Evolutionary conservation across 371 early-diverging fungal genomes (phyloP).

Genomic region (Chytridiales sp.): DNA sequence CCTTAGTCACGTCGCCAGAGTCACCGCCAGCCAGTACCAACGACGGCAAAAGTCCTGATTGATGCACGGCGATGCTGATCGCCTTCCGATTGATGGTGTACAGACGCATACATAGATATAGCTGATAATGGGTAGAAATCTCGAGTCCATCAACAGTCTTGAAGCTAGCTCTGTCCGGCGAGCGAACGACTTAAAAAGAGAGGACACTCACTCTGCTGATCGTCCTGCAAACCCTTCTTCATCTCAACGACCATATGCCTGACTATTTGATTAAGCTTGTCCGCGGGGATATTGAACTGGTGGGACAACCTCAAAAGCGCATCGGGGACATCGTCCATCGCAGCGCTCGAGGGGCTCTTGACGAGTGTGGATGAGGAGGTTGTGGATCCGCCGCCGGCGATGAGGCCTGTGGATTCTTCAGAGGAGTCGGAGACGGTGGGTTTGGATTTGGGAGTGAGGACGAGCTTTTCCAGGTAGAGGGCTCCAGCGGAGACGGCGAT

Average conservation of each 20-base stretch:
- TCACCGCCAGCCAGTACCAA: no score
- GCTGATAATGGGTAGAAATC: no score
- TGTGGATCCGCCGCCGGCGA: neutral
- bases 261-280: conserved; percentile 59
- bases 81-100: no score
- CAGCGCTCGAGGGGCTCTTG: no score
- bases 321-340: neutral
- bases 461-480: conserved; percentile 10
- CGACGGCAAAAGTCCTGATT: no score
- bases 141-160: no score
- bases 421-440: neutral
- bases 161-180: no score
- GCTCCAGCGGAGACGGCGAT: conserved; percentile 28
- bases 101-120: no score
- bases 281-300: conserved; percentile 57
- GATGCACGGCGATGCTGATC: neutral
- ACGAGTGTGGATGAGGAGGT: conserved; percentile 2
- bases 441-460: neutral
- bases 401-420: neutral
- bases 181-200: neutral
- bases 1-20: no score
- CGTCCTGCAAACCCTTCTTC: conserved; percentile 64
- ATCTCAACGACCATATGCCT: conserved; percentile 66
- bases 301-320: conserved; percentile 35
- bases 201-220: conserved; percentile 42